A percentile compares a stretch with the other conserved stretches of the same genome.
Evolutionary conservation across 805 yeast genomes (phyloP).

Genomic region (Cyberlindnera mycetangii): DNA sequence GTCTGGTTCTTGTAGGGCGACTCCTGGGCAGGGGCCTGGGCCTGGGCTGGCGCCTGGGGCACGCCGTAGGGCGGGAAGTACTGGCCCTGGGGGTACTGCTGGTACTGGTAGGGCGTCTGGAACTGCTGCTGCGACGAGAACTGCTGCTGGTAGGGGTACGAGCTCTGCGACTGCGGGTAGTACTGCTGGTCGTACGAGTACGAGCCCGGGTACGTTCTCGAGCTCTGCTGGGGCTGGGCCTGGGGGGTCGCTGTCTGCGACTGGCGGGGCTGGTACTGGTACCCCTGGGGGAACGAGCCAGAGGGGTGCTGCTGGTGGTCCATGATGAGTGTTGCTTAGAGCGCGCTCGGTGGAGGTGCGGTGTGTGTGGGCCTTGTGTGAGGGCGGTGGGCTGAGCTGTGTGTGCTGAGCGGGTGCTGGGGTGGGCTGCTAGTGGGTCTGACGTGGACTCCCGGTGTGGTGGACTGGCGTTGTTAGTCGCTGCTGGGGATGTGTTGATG

Average conservation of each 20-base stretch:
- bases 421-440: too few species aligned
- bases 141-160: constrained; percentile 6
- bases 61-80: constrained; percentile 16
- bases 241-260: constrained; percentile 14
- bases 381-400: not conserved
- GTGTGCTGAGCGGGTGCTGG: not conserved
- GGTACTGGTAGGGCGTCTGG: constrained; percentile 6
- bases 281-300: constrained; percentile 6
- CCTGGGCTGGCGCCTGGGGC: too few species aligned
- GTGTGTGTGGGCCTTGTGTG: too few species aligned
- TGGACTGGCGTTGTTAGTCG: not conserved
- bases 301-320: constrained; percentile 11
- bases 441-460: too few species aligned
- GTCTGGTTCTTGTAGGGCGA: constrained; percentile 11
- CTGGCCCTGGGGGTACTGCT: constrained; percentile 1
- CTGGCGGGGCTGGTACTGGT: constrained; percentile 19
- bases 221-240: constrained; percentile 5
- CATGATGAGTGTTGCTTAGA: not conserved
- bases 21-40: too few species aligned
- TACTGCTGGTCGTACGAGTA: constrained; percentile 7
- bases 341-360: not conserved
- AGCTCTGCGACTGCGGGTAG: not conserved
- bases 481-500: not conserved
- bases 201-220: too few species aligned
- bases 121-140: constrained; percentile 1